Conservation (phyloP, 257 asterid species). For the Plectranthus barbatus region DNA sequence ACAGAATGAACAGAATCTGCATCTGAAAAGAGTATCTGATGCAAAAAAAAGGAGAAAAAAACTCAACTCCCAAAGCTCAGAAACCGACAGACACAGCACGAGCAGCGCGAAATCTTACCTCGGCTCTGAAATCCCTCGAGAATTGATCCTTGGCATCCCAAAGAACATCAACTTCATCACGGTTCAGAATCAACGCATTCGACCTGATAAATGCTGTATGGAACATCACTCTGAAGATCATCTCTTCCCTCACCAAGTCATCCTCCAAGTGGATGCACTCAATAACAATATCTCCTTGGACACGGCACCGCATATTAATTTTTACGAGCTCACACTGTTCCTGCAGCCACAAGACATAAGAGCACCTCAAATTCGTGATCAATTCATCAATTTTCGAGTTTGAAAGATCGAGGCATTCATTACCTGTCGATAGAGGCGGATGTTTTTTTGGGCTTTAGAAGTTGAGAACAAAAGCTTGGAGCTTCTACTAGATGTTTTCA, state of each 20-base stretch:
- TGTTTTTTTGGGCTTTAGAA: conserved; percentile 41
- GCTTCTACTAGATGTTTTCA: conserved; percentile 62
- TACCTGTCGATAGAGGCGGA: conserved; percentile 75
- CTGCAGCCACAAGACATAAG: conserved; percentile 42
- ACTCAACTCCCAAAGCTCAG: conserved; percentile 33
- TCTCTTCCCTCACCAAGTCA: conserved; percentile 77
- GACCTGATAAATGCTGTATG: conserved; percentile 91
- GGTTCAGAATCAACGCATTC: conserved; percentile 63
- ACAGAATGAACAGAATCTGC: conserved; percentile 62
- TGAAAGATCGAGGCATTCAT: conserved; percentile 23
- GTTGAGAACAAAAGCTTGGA: conserved; percentile 85
- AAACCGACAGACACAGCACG: conserved; percentile 24
- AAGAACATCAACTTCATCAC: conserved; percentile 84
- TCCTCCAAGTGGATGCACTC: conserved; percentile 93
- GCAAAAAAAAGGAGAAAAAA: conserved; percentile 26
- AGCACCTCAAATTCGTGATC: conserved; percentile 13
- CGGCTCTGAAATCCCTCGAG: conserved; percentile 77
- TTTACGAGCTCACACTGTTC: conserved; percentile 83
- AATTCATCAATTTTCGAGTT: conserved; percentile 12
- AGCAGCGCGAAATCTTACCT: conserved; percentile 51
- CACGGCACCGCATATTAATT: conserved; percentile 60
- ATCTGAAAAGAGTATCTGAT: conserved; percentile 88
- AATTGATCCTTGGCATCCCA: conserved; percentile 86
- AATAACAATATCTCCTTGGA: conserved; percentile 89
- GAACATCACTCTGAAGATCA: conserved; percentile 84